These are phyloP conservation scores for Huntiella abstrusa DNA, from an alignment of 2,329 filamentous ascomycete species.

Conservation along the genomic window DNA sequence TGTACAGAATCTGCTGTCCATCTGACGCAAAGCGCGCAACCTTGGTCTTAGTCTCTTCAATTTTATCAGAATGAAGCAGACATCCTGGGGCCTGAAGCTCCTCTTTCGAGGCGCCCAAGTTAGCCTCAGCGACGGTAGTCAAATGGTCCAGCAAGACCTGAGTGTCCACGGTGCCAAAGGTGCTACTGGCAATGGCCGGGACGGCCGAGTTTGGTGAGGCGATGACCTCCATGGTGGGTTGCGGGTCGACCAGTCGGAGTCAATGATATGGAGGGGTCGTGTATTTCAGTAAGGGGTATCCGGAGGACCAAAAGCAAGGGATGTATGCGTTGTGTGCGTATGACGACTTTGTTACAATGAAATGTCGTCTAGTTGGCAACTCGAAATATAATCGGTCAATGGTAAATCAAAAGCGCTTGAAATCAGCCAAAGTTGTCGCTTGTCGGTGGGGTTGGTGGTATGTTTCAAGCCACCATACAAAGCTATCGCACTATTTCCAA, in stretches of 20 bases:
- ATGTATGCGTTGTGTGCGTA: background rate
- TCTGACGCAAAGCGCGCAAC: constrained; percentile 83
- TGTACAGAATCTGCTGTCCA: constrained; percentile 71
- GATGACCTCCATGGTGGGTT: constrained; percentile 33
- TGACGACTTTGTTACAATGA: too few relatives aligned
- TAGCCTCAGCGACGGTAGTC: constrained; percentile 49
- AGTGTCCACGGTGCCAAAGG: constrained; percentile 45
- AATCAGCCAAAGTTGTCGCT: too few relatives aligned
- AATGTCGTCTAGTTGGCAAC: too few relatives aligned
- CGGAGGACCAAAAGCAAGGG: background rate
- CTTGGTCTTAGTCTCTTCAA: constrained; percentile 66
- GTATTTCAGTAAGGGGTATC: too few relatives aligned
- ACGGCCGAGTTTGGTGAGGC: constrained; percentile 24
- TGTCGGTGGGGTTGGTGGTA: too few relatives aligned
- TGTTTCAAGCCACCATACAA: too few relatives aligned
- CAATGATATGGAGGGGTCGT: too few relatives aligned
- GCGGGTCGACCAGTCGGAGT: background rate
- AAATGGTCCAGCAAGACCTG: constrained; percentile 53
- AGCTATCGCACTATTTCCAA: too few relatives aligned
- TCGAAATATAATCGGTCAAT: too few relatives aligned
- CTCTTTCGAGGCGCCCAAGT: constrained; percentile 52
- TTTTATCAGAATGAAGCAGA: constrained; percentile 53
- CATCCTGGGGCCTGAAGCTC: constrained; percentile 71
- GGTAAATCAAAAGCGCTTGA: too few relatives aligned
- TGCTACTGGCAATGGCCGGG: constrained; percentile 27